These are phyloP conservation scores for Penicillium brevicompactum DNA, from an alignment of 2,329 filamentous ascomycete species.

Conservation along the genomic window DNA sequence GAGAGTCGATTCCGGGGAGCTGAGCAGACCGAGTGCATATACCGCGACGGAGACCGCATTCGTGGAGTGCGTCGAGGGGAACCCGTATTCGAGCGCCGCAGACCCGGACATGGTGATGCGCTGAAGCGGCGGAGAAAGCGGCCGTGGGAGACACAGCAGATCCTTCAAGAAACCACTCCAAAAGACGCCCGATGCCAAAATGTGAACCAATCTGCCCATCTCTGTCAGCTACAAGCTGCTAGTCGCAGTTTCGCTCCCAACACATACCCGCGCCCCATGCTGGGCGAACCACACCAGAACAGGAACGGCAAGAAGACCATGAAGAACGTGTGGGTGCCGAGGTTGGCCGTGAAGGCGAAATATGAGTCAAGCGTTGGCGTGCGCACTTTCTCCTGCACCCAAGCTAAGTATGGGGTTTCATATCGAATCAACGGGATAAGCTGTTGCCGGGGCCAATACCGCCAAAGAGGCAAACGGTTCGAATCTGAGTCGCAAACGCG, in stretches of 20 bases:
- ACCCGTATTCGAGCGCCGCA: conserved; percentile 92
- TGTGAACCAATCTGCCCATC: conserved; percentile 59
- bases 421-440: conserved; percentile 85
- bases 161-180: conserved; percentile 95
- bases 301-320: conserved; percentile 93
- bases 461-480: conserved; percentile 80
- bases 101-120: conserved; percentile 98
- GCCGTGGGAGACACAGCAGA: conserved; percentile 85
- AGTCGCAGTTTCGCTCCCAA: neutral
- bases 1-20: conserved; percentile 65
- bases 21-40: conserved; percentile 74
- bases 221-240: neutral
- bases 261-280: conserved; percentile 81
- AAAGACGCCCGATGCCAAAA: conserved; percentile 77
- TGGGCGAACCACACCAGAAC: conserved; percentile 92
- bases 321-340: conserved; percentile 98
- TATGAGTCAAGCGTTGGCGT: conserved; percentile 88
- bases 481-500: conserved; percentile 62
- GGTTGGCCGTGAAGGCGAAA: conserved; percentile 94
- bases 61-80: conserved; percentile 94
- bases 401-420: conserved; percentile 93
- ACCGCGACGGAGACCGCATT: conserved; percentile 94
- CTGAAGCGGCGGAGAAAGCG: conserved; percentile 85
- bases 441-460: conserved; percentile 78
- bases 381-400: conserved; percentile 77